Conservation (phyloP, 148 eudicot species). For the Amaranthus palmeri region DNA sequence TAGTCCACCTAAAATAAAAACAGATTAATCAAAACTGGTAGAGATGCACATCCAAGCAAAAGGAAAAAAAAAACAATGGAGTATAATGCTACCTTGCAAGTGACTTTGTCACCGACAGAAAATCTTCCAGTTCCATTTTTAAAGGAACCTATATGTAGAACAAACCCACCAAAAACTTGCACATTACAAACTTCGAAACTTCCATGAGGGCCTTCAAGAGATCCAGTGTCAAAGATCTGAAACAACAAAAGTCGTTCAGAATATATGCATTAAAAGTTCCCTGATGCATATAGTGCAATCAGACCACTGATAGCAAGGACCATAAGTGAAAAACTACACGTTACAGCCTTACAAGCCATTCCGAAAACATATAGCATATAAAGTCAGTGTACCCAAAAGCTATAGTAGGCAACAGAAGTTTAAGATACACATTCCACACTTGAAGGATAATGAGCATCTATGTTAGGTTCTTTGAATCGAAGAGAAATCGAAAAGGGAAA, state of each 20-base stretch:
- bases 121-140: slow-evolving; percentile 47
- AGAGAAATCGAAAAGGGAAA: background rate
- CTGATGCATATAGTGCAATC: background rate
- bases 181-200: slow-evolving; percentile 68
- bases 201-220: slow-evolving; percentile 66
- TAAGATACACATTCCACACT: background rate
- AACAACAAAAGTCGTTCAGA: slow-evolving; percentile 10
- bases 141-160: slow-evolving; percentile 81
- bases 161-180: slow-evolving; percentile 79
- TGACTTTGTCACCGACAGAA: slow-evolving; percentile 68
- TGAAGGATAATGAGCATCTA: background rate
- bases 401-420: background rate
- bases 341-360: background rate
- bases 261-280: slow-evolving; percentile 3
- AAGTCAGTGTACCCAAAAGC: background rate
- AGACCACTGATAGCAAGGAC: background rate
- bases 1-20: slow-evolving; percentile 68
- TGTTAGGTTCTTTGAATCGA: background rate
- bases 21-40: background rate
- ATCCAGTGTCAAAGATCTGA: slow-evolving; percentile 89
- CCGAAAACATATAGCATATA: background rate
- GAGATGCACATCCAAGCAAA: background rate
- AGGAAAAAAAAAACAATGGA: background rate
- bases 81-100: slow-evolving; percentile 59
- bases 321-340: background rate